These are phyloP conservation scores for Dysphania ambrosioides DNA, from an alignment of 148 eudicot species.

Conservation along the genomic window DNA sequence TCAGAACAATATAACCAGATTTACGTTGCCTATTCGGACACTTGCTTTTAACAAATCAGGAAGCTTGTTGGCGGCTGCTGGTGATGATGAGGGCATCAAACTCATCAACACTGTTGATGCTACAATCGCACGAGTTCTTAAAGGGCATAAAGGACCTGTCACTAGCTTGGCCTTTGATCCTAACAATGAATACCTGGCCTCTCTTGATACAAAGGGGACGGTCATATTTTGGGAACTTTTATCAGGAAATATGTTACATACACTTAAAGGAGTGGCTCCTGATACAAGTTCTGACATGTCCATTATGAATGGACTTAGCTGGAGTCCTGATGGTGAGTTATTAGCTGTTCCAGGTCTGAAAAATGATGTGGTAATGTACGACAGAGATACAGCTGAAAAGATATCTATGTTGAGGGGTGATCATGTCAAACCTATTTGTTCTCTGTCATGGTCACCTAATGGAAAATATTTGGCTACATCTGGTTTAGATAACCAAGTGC, in stretches of 20 bases:
- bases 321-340: slow-evolving; percentile 97
- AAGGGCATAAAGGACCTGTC: slow-evolving; percentile 82
- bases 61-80: slow-evolving; percentile 93
- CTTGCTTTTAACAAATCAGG: slow-evolving; percentile 88
- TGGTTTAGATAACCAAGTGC: slow-evolving; percentile 78
- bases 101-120: slow-evolving; percentile 94
- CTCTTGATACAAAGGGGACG: slow-evolving; percentile 82
- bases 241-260: slow-evolving; percentile 62
- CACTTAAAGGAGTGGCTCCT: slow-evolving; percentile 73
- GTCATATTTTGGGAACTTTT: slow-evolving; percentile 83
- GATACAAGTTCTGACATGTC: slow-evolving; percentile 59
- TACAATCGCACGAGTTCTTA: slow-evolving; percentile 87
- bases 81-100: slow-evolving; percentile 98
- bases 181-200: slow-evolving; percentile 81
- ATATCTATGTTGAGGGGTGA: slow-evolving; percentile 70
- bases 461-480: slow-evolving; percentile 95
- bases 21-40: slow-evolving; percentile 85
- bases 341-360: slow-evolving; percentile 79
- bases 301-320: slow-evolving; percentile 51
- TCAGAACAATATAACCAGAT: slow-evolving; percentile 89
- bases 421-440: slow-evolving; percentile 76
- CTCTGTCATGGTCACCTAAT: slow-evolving; percentile 91
- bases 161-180: slow-evolving; percentile 94
- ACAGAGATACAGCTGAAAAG: slow-evolving; percentile 97
- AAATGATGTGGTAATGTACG: slow-evolving; percentile 92